phyloP scores from a whole-genome alignment of 225 moss, liverwort and hornwort genomes.

The Rhytidiadelphus loreus region DNA sequence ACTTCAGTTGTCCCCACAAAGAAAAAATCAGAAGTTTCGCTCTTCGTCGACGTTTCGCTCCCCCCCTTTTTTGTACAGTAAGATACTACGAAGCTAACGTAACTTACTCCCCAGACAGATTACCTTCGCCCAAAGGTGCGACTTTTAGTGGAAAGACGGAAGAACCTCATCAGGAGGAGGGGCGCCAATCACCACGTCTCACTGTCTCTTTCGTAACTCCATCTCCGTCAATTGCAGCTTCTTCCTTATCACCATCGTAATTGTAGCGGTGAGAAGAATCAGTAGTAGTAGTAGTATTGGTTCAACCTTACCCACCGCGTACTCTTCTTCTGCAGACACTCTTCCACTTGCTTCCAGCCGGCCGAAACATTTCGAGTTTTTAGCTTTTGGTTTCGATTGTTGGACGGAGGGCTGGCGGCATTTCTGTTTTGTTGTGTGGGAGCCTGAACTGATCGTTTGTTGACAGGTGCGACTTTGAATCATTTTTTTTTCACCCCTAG shows the following conservation, averaged over 20 bases:
- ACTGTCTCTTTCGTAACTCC: no score
- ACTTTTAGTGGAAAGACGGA: neutral
- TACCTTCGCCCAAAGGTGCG: neutral
- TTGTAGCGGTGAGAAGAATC: neutral
- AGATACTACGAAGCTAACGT: no score
- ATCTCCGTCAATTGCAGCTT: neutral
- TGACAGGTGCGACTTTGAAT: neutral
- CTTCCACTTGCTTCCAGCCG: neutral
- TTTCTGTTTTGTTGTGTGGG: neutral
- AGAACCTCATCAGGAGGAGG: no score
- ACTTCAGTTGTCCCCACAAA: neutral
- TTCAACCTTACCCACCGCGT: neutral
- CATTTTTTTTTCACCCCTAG: neutral
- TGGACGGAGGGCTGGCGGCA: neutral
- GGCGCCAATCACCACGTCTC: no score
- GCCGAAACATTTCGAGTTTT: neutral
- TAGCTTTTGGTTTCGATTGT: neutral
- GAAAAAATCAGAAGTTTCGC: no score
- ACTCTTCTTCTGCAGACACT: no score
- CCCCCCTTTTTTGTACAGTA: no score
- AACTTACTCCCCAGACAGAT: no score
- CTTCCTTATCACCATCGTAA: neutral
- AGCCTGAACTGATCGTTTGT: neutral
- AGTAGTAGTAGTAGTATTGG: no score
- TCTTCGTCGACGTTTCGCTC: neutral